These are phyloP conservation scores for Penicillium pulvis DNA, from an alignment of 495 filamentous ascomycete genomes.

Conservation along the genomic window DNA sequence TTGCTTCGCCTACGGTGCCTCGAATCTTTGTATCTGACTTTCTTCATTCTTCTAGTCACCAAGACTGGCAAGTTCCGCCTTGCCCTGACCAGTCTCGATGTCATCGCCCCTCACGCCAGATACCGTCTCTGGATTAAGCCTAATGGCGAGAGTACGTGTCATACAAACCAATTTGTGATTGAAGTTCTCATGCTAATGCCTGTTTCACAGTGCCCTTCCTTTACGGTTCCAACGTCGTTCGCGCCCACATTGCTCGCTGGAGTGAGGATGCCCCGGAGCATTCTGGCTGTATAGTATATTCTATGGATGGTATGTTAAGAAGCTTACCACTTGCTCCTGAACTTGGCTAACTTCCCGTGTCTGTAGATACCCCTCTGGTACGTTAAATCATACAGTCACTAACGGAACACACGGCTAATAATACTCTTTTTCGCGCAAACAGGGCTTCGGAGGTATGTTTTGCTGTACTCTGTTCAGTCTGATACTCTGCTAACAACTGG, in stretches of 20 bases:
- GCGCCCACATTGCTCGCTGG: slow-evolving; percentile 88
- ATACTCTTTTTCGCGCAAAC: background rate
- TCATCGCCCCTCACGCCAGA: slow-evolving; percentile 84
- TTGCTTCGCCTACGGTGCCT: background rate
- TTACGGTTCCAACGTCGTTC: slow-evolving; percentile 87
- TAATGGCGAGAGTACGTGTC: slow-evolving; percentile 64
- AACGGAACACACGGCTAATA: background rate
- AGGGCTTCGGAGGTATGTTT: slow-evolving; percentile 6
- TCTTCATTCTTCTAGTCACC: slow-evolving; percentile 50
- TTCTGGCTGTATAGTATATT: slow-evolving; percentile 16
- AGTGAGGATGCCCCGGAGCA: slow-evolving; percentile 33
- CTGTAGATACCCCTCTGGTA: slow-evolving; percentile 8
- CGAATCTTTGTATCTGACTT: background rate
- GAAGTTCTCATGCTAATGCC: background rate
- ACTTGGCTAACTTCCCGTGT: background rate
- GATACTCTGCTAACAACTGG: background rate
- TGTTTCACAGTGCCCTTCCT: slow-evolving; percentile 52
- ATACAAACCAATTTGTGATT: background rate
- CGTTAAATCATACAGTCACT: background rate
- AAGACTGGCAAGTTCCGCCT: slow-evolving; percentile 80
- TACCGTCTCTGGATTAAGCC: slow-evolving; percentile 92
- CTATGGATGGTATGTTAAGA: slow-evolving; percentile 10
- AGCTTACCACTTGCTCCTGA: no score
- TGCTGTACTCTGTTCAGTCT: background rate
- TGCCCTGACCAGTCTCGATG: slow-evolving; percentile 59